Evolutionary conservation across 2,329 filamentous ascomycete genomes (phyloP).

Genomic region (Zasmidium angulare): DNA sequence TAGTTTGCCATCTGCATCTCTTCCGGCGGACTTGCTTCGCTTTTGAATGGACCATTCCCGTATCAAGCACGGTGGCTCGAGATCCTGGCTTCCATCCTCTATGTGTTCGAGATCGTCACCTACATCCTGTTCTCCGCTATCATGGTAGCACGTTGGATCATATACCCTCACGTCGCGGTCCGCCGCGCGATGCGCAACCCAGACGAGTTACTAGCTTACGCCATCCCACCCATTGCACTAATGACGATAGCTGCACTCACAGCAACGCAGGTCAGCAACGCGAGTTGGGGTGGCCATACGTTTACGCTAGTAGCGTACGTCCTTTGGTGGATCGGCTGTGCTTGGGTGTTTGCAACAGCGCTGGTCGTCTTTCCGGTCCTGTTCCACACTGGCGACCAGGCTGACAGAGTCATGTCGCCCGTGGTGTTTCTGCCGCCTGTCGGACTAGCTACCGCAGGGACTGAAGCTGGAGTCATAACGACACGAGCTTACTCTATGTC

Average conservation of each 20-base stretch:
- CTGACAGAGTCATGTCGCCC: slow-evolving; percentile 3
- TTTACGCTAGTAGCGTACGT: slow-evolving; percentile 19
- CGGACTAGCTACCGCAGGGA: slow-evolving; percentile 12
- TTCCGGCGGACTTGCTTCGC: slow-evolving; percentile 8
- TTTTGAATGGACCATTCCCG: slow-evolving; percentile 13
- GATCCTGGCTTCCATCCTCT: slow-evolving; percentile 8
- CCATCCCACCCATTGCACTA: slow-evolving; percentile 13
- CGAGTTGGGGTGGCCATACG: slow-evolving; percentile 17
- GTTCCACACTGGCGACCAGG: slow-evolving; percentile 10
- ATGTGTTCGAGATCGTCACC: slow-evolving; percentile 8
- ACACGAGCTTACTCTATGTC: slow-evolving; percentile 8
- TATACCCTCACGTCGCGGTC: slow-evolving; percentile 12
- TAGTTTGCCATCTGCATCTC: slow-evolving; percentile 12
- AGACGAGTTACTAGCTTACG: slow-evolving; percentile 11
- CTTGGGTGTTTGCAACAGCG: slow-evolving; percentile 10
- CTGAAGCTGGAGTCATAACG: slow-evolving; percentile 10
- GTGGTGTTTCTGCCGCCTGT: slow-evolving; percentile 16
- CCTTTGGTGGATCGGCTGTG: slow-evolving; percentile 17
- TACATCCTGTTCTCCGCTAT: slow-evolving; percentile 12
- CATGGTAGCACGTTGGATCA: slow-evolving; percentile 1
- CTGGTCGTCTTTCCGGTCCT: slow-evolving; percentile 12
- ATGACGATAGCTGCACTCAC: slow-evolving; percentile 14
- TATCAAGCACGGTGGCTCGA: slow-evolving; percentile 11
- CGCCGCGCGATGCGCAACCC: slow-evolving; percentile 6
- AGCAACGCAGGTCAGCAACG: slow-evolving; percentile 11